A percentile compares a stretch with the other conserved stretches of the same genome.
These are phyloP conservation scores for Clonostachys rhizophaga DNA, from an alignment of 2,329 filamentous ascomycete species.

Conservation along the genomic window DNA sequence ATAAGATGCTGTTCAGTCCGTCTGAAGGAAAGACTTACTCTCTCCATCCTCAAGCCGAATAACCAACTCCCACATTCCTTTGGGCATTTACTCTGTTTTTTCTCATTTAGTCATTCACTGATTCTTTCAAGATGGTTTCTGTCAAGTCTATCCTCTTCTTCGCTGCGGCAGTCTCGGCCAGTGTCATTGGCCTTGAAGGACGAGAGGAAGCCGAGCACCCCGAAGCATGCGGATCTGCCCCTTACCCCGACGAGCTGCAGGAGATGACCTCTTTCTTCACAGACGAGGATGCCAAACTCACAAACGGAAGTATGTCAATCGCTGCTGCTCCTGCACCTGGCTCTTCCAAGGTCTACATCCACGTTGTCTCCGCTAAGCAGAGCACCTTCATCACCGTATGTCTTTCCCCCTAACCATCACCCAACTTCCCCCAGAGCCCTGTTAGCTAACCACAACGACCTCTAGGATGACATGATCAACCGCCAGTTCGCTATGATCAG, in stretches of 20 bases:
- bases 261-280: too few species aligned
- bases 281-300: too few species aligned
- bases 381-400: neutral
- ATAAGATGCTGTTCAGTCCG: too few species aligned
- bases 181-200: conserved; percentile 5
- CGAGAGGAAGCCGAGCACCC: conserved; percentile 6
- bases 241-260: too few species aligned
- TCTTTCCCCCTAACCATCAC: neutral
- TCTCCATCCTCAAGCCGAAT: too few species aligned
- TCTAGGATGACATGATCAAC: conserved; percentile 9
- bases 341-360: conserved; percentile 7
- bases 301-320: too few species aligned
- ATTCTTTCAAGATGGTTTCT: conserved; percentile 1
- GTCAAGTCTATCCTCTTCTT: conserved; percentile 6
- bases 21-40: too few species aligned
- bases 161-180: neutral
- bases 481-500: conserved; percentile 16
- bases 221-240: too few species aligned
- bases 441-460: neutral
- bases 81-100: too few species aligned
- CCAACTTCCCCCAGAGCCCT: neutral
- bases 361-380: conserved; percentile 3
- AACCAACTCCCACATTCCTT: too few species aligned
- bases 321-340: too few species aligned
- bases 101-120: too few species aligned